Base-by-base conservation (phyloP, 2,329 filamentous ascomycete genomes). In the Trichothecium roseum region DNA sequence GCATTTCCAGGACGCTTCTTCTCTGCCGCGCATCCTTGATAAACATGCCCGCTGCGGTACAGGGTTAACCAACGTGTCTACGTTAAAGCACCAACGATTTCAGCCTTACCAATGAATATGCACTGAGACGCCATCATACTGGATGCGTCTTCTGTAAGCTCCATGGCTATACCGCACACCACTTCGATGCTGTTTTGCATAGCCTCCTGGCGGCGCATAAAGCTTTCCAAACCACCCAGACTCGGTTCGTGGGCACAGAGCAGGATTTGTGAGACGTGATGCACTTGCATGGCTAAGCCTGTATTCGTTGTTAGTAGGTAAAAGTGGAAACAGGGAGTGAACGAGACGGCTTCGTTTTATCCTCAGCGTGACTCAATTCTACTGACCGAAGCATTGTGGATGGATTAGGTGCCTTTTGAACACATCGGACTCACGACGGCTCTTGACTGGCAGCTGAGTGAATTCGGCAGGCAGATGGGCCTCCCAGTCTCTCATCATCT, bases 401-500 rank as follows among this genome's bases (percentile, higher is more conserved):
- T 47, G 39, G 30, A 46, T 46, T 35, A 38, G 40, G 2, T 42
- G 40, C 6, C 43, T 39, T 30, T 43, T 30, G 20, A 47, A 46
- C 2, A 38, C 38, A 4, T 40, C 30, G 13, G 17, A 12, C 3
- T 26, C 36, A 8, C 30, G 18, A 1, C 36, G 39, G 13, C 31
- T 43, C 9, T 24, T 6, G 10, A 24, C 6, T 1, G 64, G 63
- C 8, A 68, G 53, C 0, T 61, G 59, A 4, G 56, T 49, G 39
- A 66, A 68, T 16, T 64, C 57, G 4, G 57, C 42, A n/a, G 60
- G 62, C n/a, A 69, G 45, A 33, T 56, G 56, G 9, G 50, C 46
- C 34, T 61, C 48, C 68, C 69, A 73, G 36, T 71, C 68, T 15
- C 67, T 59, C 4, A 74, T 48, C 45, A 66, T 62, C 22, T 61